Evolutionary conservation across 371 early-diverging fungal species (phyloP), one percentile per base, ranked within the genome.

Genomic region (Circinella minor): DNA sequence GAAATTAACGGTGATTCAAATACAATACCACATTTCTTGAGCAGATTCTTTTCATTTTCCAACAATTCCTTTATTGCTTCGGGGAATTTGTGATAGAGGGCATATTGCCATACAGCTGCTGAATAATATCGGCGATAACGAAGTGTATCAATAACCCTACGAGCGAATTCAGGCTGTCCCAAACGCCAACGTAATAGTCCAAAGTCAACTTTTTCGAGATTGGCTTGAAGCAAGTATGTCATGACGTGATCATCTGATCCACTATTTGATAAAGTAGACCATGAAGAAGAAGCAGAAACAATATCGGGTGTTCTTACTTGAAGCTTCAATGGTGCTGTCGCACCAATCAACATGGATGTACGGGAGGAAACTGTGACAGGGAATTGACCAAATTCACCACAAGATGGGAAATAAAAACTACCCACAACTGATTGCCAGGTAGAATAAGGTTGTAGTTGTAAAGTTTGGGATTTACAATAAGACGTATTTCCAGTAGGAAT

Each of bases 391-490:
- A 73, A 88, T 4, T 78, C 68, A 1, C 89, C 89, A 20, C 68
- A 70, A 20, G 66, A 61, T 9, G 88, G 88, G 71, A 89, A 89
- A 57, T 89, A 89, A 55, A 89, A 89, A 3, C 69, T 72, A 13
- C 82, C 78, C 8, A 73, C 67, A 0, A 80, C 75, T 38, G 77
- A 67, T 36, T 73, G 77, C 82, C 81, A 79, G 13, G 82, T 82
- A 6, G 80, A 75, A 47, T 81, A 85, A 27, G 85, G 76, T 18
- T 74, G n/a, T 11, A 82, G 70, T 5, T 47, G 36, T 14, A 85
- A 73, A 4, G 79, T 71, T n/a, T 73, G 75, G 8, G 83, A 80
- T 18, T 67, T 49, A n/a, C 76, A 76, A 49, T 82, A 81, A 10
- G 73, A 63, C 4, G 80, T 74, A 5, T 36, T 46, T 18, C 72